Conservation (phyloP, 2,329 filamentous ascomycete species). For the Rutstroemia sp. region DNA sequence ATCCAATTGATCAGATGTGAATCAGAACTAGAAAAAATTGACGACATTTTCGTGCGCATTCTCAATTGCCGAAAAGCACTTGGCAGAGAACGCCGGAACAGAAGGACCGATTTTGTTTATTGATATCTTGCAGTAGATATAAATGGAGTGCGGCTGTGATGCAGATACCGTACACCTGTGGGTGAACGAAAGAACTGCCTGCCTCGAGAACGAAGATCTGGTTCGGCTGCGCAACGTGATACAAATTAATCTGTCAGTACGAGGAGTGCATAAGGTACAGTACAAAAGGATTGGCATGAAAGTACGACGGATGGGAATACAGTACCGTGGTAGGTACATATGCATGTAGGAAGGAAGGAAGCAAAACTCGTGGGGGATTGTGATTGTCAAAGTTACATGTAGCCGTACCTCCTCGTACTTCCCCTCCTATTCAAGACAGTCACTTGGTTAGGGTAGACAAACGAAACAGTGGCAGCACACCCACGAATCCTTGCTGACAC, state of each 20-base stretch:
- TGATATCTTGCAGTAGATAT: not conserved
- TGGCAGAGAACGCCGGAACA: slow-evolving; percentile 4
- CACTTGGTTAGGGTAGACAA: not conserved
- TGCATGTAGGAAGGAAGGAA: not conserved
- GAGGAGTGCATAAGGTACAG: slow-evolving; percentile 1
- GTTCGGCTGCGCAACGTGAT: slow-evolving; percentile 53
- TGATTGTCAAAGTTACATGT: not conserved
- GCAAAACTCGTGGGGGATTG: not conserved
- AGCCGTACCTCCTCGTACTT: no score
- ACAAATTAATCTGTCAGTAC: slow-evolving; percentile 21
- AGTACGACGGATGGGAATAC: slow-evolving; percentile 3
- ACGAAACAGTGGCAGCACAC: not conserved
- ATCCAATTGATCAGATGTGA: slow-evolving; percentile 6
- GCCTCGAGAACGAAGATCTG: slow-evolving; percentile 44
- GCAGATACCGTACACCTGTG: not conserved
- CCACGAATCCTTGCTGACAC: not conserved
- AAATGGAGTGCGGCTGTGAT: slow-evolving; percentile 3
- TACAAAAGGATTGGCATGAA: not conserved
- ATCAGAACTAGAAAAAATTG: slow-evolving; percentile 2
- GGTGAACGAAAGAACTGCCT: slow-evolving; percentile 45
- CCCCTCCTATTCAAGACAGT: no score
- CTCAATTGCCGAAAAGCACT: slow-evolving; percentile 7
- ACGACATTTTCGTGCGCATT: not conserved
- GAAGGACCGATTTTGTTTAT: slow-evolving; percentile 10
- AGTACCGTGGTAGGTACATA: slow-evolving; percentile 3